phyloP scores from a whole-genome alignment of 2,329 filamentous ascomycete genomes.

The Pyricularia grisea region DNA sequence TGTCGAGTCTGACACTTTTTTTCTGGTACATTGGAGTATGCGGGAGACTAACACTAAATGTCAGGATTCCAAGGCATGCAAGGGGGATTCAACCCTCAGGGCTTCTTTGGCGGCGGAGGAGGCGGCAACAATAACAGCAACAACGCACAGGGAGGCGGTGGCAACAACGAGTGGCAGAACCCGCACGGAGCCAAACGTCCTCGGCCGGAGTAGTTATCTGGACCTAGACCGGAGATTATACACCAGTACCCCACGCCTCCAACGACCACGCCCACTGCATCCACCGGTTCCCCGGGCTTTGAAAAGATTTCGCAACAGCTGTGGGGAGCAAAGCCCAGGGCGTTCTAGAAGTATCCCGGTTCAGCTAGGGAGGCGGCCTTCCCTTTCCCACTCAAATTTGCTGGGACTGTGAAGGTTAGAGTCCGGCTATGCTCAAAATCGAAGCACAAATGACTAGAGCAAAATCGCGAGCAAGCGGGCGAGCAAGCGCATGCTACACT shows the following conservation, averaged over 20 bases:
- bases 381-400: neutral
- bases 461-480: neutral
- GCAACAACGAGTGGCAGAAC: slow-evolving; percentile 59
- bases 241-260: neutral
- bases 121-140: slow-evolving; percentile 26
- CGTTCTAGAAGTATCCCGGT: neutral
- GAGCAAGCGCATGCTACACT: neutral
- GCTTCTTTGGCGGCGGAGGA: slow-evolving; percentile 48
- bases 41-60: slow-evolving; percentile 6
- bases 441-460: neutral
- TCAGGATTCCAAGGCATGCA: slow-evolving; percentile 59
- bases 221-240: neutral
- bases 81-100: slow-evolving; percentile 63
- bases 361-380: neutral
- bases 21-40: slow-evolving; percentile 6
- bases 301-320: neutral
- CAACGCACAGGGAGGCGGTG: slow-evolving; percentile 32
- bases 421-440: neutral
- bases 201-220: slow-evolving; percentile 51
- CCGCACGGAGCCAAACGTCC: slow-evolving; percentile 74
- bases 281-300: neutral
- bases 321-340: neutral
- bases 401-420: neutral
- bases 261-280: neutral
- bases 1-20: neutral